Evolutionary conservation across 805 yeast species (phyloP).

Genomic region (Zygotorulaspora chibaensis): DNA sequence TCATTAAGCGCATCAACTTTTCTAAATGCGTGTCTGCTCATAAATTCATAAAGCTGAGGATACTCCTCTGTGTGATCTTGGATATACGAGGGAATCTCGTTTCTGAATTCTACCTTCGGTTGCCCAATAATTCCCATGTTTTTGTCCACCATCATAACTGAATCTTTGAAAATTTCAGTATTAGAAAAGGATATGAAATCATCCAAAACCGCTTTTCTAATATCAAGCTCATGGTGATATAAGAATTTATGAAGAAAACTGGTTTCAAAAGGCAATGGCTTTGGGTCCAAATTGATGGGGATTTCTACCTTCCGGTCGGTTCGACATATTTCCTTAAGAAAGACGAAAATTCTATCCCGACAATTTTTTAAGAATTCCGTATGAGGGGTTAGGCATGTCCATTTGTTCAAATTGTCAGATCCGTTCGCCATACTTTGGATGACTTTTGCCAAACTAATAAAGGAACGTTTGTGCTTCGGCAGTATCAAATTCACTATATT

Average conservation of each 20-base stretch:
- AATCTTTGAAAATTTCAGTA: constrained; percentile 16
- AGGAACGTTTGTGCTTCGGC: constrained; percentile 51
- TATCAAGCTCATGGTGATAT: constrained; percentile 45
- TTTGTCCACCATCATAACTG: constrained; percentile 44
- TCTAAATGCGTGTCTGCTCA: constrained; percentile 60
- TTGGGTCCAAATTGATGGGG: constrained; percentile 17
- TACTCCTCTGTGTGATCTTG: constrained; percentile 47
- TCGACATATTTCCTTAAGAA: constrained; percentile 38
- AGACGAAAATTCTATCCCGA: constrained; percentile 38
- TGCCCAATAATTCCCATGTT: constrained; percentile 51
- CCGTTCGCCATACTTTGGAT: constrained; percentile 87
- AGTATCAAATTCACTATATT: constrained; percentile 39
- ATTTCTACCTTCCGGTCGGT: constrained; percentile 24
- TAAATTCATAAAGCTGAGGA: constrained; percentile 61
- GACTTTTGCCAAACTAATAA: constrained; percentile 75
- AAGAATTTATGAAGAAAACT: constrained; percentile 45
- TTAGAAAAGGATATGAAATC: constrained; percentile 20
- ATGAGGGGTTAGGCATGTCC: constrained; percentile 49
- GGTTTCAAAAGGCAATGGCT: constrained; percentile 28
- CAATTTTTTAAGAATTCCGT: constrained; percentile 40
- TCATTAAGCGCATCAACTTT: constrained; percentile 40
- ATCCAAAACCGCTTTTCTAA: constrained; percentile 28
- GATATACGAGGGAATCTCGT: constrained; percentile 52
- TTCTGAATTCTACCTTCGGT: constrained; percentile 52
- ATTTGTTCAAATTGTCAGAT: constrained; percentile 58